Evolutionary conservation across 116 monocot genomes (phyloP), one percentile per base, ranked within the genome.

Genomic region (Posidonia oceanica): DNA sequence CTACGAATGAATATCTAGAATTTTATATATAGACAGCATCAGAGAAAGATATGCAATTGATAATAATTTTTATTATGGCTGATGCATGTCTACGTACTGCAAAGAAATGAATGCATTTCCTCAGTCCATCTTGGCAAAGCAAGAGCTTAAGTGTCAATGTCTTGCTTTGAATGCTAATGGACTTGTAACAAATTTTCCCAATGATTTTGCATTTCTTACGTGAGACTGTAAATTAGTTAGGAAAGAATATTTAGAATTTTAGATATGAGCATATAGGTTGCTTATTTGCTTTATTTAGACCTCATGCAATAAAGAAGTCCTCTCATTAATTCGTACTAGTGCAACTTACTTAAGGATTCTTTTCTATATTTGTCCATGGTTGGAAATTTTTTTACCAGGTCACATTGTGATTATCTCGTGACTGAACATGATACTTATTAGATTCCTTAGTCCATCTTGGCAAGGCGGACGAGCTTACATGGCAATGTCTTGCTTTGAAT

Each of bases 81-180:
- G 8, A 44, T 44, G 7, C 29, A 29, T 44, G 44, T 44, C 7
- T 44, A 44, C 44, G 0, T 6, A 44, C 44, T 44, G 44, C 29
- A 29, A 44, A 8, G 8, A 44, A 44, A 44, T 44, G 44, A 44
- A 60, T 11, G 29, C 29, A 60, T 36, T 60, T 60, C 11, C 0
- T 21, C 14, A 71, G 82, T 71, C 71, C 67, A 74, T 78, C 75
- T 82, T 82, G 74, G 62, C 71, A 74, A 73, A 71, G 67, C 63
- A 7, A 52, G 54, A 61, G 48, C 5, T 48, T 48, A 48, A 48
- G 7, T 29, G 1, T 15, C 5, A 51, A 12, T 67, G 67, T 67
- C 67, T 21, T 67, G 67, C 51, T 67, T 67, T 67, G 67, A 67
- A 67, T 52, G 67, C 67, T 52, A 51, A 67, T 52, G 51, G 52